Percentiles rank a stretch among this genome's conserved stretches.
Conservation (phyloP, 2,329 filamentous ascomycete genomes). For the Fusarium sp. region DNA sequence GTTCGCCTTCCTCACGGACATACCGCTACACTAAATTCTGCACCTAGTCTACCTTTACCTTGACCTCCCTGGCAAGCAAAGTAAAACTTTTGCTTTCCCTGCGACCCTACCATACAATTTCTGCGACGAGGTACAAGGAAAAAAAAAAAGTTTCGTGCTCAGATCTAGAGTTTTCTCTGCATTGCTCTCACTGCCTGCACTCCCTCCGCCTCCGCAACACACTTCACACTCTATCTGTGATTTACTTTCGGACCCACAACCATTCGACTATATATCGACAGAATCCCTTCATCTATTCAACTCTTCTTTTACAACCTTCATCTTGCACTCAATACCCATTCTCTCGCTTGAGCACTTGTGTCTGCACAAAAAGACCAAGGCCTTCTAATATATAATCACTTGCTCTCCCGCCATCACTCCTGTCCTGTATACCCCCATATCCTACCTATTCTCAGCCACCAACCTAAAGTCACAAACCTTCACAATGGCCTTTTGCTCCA, state of each 20-base stretch:
- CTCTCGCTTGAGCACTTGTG: slow-evolving; percentile 2
- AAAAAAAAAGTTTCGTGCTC: slow-evolving; percentile 18
- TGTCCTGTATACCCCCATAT: not conserved
- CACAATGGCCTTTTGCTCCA: slow-evolving; percentile 47
- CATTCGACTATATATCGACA: slow-evolving; percentile 38
- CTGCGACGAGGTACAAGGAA: not conserved
- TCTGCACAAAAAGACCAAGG: not conserved
- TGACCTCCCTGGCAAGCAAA: slow-evolving; percentile 4
- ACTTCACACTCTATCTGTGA: slow-evolving; percentile 23
- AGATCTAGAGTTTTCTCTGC: slow-evolving; percentile 25
- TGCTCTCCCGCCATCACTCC: not conserved
- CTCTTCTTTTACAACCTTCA: slow-evolving; percentile 15
- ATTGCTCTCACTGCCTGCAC: slow-evolving; percentile 14
- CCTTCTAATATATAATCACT: slow-evolving; percentile 14
- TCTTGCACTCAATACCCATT: not conserved
- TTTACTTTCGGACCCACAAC: slow-evolving; percentile 32
- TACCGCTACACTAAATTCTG: slow-evolving; percentile 45
- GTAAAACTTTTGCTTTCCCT: slow-evolving; percentile 8
- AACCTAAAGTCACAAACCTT: slow-evolving; percentile 14
- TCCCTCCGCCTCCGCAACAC: slow-evolving; percentile 23
- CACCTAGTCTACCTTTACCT: slow-evolving; percentile 23
- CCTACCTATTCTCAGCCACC: not conserved
- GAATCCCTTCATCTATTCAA: slow-evolving; percentile 22
- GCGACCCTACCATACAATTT: slow-evolving; percentile 25
- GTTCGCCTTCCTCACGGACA: slow-evolving; percentile 39